A percentile compares a stretch with the other conserved stretches of the same genome.
Evolutionary conservation across 352 stramenopile genomes (phyloP).

Genomic region (Phytophthora fragariaefolia): DNA sequence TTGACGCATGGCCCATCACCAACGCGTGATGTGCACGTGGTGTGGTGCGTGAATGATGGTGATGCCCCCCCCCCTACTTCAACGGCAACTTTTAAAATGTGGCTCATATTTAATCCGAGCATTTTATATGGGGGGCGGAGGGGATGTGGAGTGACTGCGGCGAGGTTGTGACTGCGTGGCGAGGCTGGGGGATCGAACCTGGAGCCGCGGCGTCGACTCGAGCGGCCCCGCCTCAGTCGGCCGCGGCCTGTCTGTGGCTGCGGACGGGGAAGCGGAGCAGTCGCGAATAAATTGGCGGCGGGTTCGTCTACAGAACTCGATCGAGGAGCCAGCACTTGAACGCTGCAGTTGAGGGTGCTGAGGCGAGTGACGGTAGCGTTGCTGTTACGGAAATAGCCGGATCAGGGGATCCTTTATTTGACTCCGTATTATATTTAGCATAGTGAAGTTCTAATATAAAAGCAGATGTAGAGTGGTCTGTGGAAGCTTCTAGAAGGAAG

Average conservation of each 20-base stretch:
- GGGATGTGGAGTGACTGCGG: background rate
- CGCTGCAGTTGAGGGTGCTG: too few relatives aligned
- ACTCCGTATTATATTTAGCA: too few relatives aligned
- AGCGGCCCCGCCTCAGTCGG: background rate
- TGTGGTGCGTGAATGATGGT: conserved; percentile 16
- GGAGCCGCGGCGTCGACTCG: background rate
- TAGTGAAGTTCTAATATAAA: too few relatives aligned
- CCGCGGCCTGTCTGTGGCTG: conserved; percentile 7
- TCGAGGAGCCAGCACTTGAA: too few relatives aligned
- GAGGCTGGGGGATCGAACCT: background rate
- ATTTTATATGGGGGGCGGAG: background rate
- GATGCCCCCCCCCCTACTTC: too few relatives aligned
- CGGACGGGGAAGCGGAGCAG: background rate
- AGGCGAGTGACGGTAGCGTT: too few relatives aligned
- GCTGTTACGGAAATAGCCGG: too few relatives aligned
- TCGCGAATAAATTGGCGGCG: background rate
- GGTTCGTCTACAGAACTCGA: background rate
- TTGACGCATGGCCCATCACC: conserved; percentile 25
- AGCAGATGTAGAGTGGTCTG: too few relatives aligned
- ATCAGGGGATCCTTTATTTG: too few relatives aligned
- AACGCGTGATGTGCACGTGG: conserved; percentile 1
- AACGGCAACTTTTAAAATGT: too few relatives aligned
- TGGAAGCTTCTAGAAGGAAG: too few relatives aligned
- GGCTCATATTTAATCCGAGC: too few relatives aligned
- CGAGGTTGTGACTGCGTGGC: background rate